These are phyloP conservation scores for Alnus rubra DNA, from an alignment of 306 rosid genomes.

Conservation along the genomic window DNA sequence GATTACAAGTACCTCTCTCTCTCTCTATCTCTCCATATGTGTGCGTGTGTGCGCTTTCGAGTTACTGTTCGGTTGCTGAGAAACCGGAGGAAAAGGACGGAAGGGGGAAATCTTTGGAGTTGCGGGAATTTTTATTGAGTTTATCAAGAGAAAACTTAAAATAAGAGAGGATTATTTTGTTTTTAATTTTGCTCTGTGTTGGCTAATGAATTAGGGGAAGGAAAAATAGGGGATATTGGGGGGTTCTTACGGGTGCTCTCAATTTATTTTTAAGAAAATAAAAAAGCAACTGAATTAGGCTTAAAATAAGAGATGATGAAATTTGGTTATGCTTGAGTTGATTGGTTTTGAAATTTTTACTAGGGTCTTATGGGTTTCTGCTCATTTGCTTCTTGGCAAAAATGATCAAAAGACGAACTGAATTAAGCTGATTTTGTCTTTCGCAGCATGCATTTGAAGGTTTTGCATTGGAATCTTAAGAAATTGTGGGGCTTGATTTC, in stretches of 20 bases:
- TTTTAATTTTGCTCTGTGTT: neutral
- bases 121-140: neutral
- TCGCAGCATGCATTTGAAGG: neutral
- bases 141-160: neutral
- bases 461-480: neutral
- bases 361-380: neutral
- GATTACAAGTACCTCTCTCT: slow-evolving; percentile 67
- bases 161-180: neutral
- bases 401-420: neutral
- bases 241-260: neutral
- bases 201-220: neutral
- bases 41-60: neutral
- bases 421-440: neutral
- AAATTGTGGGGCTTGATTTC: neutral
- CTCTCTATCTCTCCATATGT: neutral
- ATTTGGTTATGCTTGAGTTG: neutral
- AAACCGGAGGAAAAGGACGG: neutral
- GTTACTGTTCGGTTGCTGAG: neutral
- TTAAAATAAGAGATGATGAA: neutral
- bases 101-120: neutral
- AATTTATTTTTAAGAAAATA: neutral
- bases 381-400: neutral
- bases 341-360: neutral
- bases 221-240: neutral
- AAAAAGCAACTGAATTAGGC: neutral